These are phyloP conservation scores for Colletotrichum agaves DNA, from an alignment of 2,329 filamentous ascomycete genomes.

Conservation along the genomic window DNA sequence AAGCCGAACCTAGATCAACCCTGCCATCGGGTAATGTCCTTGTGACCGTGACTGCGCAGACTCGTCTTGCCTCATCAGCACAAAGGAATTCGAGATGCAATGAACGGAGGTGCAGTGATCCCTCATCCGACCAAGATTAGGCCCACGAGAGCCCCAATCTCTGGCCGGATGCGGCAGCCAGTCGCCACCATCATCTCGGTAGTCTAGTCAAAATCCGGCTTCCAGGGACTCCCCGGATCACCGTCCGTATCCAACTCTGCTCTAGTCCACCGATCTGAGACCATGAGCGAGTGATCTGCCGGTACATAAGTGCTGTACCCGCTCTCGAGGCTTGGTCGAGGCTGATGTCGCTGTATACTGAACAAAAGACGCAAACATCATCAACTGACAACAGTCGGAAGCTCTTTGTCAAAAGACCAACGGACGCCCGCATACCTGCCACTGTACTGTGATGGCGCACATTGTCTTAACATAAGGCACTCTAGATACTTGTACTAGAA, in stretches of 20 bases:
- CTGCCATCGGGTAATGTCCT: neutral
- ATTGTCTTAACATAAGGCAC: neutral
- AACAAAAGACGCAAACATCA: neutral
- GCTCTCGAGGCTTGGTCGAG: neutral
- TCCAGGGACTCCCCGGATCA: too few relatives aligned
- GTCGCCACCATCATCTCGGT: neutral
- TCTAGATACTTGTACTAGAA: neutral
- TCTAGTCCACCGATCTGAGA: too few relatives aligned
- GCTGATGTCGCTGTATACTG: neutral
- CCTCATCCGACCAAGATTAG: too few relatives aligned
- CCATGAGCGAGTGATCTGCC: too few relatives aligned
- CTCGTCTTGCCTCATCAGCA: neutral
- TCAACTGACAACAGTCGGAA: neutral
- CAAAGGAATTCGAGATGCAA: neutral
- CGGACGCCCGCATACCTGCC: neutral
- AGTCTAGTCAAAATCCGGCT: neutral
- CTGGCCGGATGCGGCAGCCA: neutral
- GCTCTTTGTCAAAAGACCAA: neutral
- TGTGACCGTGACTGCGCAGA: neutral
- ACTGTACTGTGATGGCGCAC: neutral
- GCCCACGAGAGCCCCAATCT: neutral
- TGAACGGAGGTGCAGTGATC: too few relatives aligned
- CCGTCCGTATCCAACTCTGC: too few relatives aligned
- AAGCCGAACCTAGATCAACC: neutral
- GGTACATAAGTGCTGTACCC: too few relatives aligned